Base-by-base conservation (phyloP, 179 eudicot species). In the Nepenthes alata region DNA sequence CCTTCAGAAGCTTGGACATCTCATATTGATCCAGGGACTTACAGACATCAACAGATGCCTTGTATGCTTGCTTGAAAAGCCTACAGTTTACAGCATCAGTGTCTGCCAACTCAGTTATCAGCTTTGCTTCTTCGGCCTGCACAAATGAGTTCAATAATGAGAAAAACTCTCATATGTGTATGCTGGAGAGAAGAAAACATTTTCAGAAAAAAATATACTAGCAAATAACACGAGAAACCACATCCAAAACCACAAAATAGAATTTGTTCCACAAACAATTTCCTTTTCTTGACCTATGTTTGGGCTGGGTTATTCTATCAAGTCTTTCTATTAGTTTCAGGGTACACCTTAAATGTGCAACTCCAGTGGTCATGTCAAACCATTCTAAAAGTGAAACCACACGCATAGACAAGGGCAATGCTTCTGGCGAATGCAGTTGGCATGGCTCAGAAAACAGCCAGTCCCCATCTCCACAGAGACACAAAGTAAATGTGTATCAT, bases 101-200 rank as follows among this genome's bases (percentile, higher is more conserved):
- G 63, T 80, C 96, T 6, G 83, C 96, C 61, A 91, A 73, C 68
- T 85, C 87, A 47, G 85, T 81, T 55, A 91, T 85, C 57, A 91
- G 77, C 71, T 85, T 88, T 62, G 84, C 96, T 72, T 91, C 97
- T 77, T 91, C 89, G 53, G 85, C 88, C 97, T 88, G 80, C 71
- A 75, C 14, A 47, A 64, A 49, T 39, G 35, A 66, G 37, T 3
- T 38, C 12, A 58, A 47, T 6, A 47, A 47, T 11, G 8, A 11
- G n/a, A 50, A 34, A 34, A 48, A 62, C 7, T 47, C 11, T 12
- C 25, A 25, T 25, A 25, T 25, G 25, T 25, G 25, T 25, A 25
- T 25, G 25, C 25, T 25, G 25, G 25, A 25, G 25, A 35, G 3
- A 50, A 11, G 37, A 35, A 37, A 10, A 66, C 59, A 35, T 35